Evolutionary conservation across 2,329 filamentous ascomycete species (phyloP).

Genomic region (Fusarium papillatum): DNA sequence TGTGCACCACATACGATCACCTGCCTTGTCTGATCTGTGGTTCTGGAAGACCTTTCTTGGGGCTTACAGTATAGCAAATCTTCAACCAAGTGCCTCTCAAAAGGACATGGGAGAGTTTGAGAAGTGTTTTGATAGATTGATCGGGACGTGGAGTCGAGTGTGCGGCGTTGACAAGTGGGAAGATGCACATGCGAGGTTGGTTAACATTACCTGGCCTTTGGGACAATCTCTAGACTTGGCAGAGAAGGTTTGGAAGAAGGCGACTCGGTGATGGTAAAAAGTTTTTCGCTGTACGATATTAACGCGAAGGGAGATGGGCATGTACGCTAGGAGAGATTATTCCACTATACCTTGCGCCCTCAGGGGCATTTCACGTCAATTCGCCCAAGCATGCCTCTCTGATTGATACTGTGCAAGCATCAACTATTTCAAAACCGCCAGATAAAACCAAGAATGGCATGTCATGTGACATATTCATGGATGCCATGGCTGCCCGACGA

Average conservation of each 20-base stretch:
- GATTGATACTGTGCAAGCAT: not conserved
- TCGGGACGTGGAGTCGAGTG: conserved; percentile 11
- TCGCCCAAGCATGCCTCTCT: not conserved
- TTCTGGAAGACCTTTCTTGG: conserved; percentile 37
- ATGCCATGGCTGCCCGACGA: not conserved
- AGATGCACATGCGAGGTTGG: conserved; percentile 7
- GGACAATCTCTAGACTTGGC: conserved; percentile 2
- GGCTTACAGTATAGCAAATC: conserved; percentile 22
- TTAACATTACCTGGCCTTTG: conserved; percentile 18
- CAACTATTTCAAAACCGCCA: not conserved
- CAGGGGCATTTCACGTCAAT: not conserved
- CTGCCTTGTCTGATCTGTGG: conserved; percentile 20
- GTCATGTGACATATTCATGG: not conserved
- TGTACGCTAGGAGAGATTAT: not conserved
- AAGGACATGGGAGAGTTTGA: not conserved
- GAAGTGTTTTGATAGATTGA: not conserved
- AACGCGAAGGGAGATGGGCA: not conserved
- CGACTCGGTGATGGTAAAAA: not conserved
- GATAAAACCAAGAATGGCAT: no score
- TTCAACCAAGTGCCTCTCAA: not conserved
- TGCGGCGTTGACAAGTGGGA: conserved; percentile 5
- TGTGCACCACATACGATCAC: rapidly evolving
- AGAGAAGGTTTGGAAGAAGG: conserved; percentile 7
- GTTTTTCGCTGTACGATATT: not conserved
- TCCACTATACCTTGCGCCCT: not conserved